A percentile compares a stretch with the other conserved stretches of the same genome.
Evolutionary conservation across 2,329 filamentous ascomycete genomes (phyloP).

Genomic region (Amphichorda felina): DNA sequence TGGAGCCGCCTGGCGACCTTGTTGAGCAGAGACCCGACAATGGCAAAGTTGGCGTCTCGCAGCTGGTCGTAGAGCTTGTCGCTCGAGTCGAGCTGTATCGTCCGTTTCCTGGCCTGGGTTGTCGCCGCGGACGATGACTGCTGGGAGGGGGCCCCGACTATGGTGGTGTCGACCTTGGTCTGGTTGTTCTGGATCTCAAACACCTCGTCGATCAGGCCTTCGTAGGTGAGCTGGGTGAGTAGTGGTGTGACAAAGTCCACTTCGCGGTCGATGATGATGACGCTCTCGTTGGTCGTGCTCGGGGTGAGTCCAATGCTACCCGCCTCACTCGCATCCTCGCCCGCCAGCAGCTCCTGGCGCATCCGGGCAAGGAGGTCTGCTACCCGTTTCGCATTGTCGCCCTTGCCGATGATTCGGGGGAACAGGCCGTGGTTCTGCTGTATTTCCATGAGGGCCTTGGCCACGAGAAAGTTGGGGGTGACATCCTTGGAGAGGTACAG

Average conservation of each 20-base stretch:
- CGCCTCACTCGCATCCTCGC: slow-evolving; percentile 56
- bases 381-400: slow-evolving; percentile 82
- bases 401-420: slow-evolving; percentile 88
- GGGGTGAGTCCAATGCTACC: slow-evolving; percentile 62
- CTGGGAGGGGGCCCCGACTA: slow-evolving; percentile 65
- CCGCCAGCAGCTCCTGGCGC: slow-evolving; percentile 77
- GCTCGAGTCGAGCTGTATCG: slow-evolving; percentile 77
- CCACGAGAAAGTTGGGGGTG: slow-evolving; percentile 78
- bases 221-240: slow-evolving; percentile 91
- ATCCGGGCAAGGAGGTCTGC: slow-evolving; percentile 81
- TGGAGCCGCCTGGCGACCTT: slow-evolving; percentile 80
- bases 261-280: slow-evolving; percentile 92
- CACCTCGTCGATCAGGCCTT: slow-evolving; percentile 88
- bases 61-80: slow-evolving; percentile 84
- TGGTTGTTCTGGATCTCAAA: slow-evolving; percentile 90
- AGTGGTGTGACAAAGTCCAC: slow-evolving; percentile 87
- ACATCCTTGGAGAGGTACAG: slow-evolving; percentile 85
- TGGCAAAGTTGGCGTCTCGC: slow-evolving; percentile 87
- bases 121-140: slow-evolving; percentile 46
- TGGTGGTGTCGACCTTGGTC: slow-evolving; percentile 80
- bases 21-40: slow-evolving; percentile 80
- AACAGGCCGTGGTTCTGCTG: slow-evolving; percentile 90
- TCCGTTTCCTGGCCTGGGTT: slow-evolving; percentile 61
- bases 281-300: slow-evolving; percentile 76
- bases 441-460: slow-evolving; percentile 86